Base-by-base conservation (phyloP, 2,329 filamentous ascomycete genomes). In the Penicillium sp. region DNA sequence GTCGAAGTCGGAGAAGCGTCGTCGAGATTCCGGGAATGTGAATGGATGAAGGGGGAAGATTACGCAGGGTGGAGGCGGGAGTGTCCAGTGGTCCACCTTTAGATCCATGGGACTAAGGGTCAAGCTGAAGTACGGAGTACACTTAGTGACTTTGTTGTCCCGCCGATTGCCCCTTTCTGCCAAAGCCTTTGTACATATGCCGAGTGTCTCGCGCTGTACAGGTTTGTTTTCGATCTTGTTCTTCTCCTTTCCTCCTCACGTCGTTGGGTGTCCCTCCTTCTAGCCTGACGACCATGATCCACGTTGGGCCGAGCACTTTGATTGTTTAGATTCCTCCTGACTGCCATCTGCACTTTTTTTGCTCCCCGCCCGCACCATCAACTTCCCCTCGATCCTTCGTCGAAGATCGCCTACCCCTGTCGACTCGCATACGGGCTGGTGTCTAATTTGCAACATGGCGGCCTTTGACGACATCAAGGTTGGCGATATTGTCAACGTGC, bases 401-500 rank as follows among this genome's bases (percentile, higher is more conserved):
- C 56, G 30, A 50, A 28, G 38, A 55, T 51, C 42, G 45, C n/a
- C 3, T 44, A 26, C 55, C 45, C 59, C 53, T 58, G 49, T 51
- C 28, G 49, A 24, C 7, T 33, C 30, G 49, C 15, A 35, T 19
- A 56, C 47, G 22, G 28, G 13, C 12, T 3, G 42, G 4, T n/a
- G 7, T 19, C 26, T 13, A 10, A 19, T 15, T n/a, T 59, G 38
- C 6, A 68, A 61, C 26, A 80, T 79, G 77, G 75, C 75, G 58
- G 69, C 73, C 54, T 64, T 72, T 59, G 78, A 79, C 62, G 84
- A 87, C 47, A 81, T 96, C 63, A 85, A 88, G 66, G 84, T 95
- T 44, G 94, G 94, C 68, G 94, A 97, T 75, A 77, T 84, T 37
- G 94, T 97, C 65, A 93, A 97, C 69, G 94, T 97, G 51, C 93